These are phyloP conservation scores for Annulohypoxylon bovei DNA, from an alignment of 495 filamentous ascomycete genomes.

Conservation along the genomic window DNA sequence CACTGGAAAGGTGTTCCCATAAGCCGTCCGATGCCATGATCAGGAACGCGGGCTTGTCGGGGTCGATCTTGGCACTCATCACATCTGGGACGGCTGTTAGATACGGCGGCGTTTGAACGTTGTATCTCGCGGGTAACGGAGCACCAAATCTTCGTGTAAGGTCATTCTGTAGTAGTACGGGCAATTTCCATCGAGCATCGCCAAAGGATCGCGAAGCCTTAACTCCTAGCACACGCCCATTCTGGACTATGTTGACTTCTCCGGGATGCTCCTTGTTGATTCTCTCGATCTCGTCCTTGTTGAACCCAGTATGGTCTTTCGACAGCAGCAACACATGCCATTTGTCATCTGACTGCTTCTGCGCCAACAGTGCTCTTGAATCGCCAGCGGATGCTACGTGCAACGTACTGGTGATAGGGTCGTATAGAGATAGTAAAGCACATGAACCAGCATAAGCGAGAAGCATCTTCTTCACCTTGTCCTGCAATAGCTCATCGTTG, in stretches of 20 bases:
- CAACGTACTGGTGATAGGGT: background rate
- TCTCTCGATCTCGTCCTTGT: background rate
- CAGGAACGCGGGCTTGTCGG: background rate
- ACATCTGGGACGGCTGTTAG: background rate
- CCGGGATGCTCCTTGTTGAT: background rate
- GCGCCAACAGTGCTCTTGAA: background rate
- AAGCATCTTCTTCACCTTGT: background rate
- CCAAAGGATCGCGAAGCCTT: background rate
- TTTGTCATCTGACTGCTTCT: background rate
- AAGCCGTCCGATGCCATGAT: background rate
- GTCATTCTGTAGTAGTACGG: background rate
- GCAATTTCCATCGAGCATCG: background rate
- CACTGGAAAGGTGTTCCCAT: background rate
- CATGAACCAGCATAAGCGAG: background rate
- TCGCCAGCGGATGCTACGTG: background rate
- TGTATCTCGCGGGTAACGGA: background rate
- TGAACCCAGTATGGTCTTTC: background rate
- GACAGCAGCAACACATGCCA: background rate
- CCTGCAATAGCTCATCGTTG: background rate
- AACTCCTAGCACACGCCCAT: background rate
- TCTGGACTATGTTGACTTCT: background rate
- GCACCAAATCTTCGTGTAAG: background rate
- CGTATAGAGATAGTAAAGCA: background rate
- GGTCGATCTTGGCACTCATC: background rate
- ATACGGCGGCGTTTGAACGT: background rate